Conservation (phyloP, 1,284 basidiomycete species). For the Phenoliferia sp. region DNA sequence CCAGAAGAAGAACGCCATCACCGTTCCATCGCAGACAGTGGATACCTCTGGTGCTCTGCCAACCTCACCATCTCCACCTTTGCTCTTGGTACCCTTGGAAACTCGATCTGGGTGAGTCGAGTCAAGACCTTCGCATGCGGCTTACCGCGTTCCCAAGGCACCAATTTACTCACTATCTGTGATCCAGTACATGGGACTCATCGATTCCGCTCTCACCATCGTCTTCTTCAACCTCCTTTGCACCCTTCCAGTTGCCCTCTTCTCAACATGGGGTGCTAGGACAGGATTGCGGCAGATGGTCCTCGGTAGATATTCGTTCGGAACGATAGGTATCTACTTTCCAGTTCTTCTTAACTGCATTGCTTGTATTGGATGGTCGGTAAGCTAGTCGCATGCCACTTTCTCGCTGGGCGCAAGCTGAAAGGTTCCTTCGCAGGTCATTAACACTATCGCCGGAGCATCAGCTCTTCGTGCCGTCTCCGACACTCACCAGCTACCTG, state of each 20-base stretch:
- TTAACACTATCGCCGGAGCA: constrained; percentile 45
- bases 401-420: not conserved
- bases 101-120: constrained; percentile 51
- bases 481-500: constrained; percentile 29
- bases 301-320: constrained; percentile 44
- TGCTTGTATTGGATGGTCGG: constrained; percentile 42
- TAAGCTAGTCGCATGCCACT: not conserved
- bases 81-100: constrained; percentile 68
- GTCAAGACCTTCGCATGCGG: not conserved
- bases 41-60: constrained; percentile 19
- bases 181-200: constrained; percentile 30
- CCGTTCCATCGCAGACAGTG: constrained; percentile 14
- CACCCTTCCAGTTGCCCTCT: constrained; percentile 41
- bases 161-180: not conserved
- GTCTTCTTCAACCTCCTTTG: constrained; percentile 68
- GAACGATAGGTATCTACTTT: constrained; percentile 34
- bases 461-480: constrained; percentile 39
- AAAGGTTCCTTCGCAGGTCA: constrained; percentile 6
- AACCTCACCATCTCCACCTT: constrained; percentile 51
- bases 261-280: constrained; percentile 71
- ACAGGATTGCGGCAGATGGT: constrained; percentile 54
- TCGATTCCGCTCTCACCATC: constrained; percentile 67
- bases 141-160: too few species aligned
- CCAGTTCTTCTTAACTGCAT: constrained; percentile 31
- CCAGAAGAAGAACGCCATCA: constrained; percentile 20